phyloP scores from a whole-genome alignment of 805 yeast species.

The Metschnikowia dekortorum region DNA sequence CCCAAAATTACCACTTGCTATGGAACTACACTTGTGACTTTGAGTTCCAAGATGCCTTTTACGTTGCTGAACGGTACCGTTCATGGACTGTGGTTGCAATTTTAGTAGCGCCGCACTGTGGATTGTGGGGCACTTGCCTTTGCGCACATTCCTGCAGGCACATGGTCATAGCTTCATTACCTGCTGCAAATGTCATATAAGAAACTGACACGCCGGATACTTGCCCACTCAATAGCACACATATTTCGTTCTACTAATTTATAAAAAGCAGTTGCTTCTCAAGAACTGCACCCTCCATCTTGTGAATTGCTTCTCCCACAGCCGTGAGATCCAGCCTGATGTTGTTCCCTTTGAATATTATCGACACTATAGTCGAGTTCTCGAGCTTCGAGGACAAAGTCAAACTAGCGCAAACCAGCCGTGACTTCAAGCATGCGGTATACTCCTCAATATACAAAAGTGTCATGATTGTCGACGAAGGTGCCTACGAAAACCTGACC shows the following conservation, averaged over 20 bases:
- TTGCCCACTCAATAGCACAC: not conserved
- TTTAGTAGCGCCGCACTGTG: slow-evolving; percentile 2
- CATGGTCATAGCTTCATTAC: not conserved
- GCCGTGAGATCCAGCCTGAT: not conserved
- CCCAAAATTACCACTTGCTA: no score
- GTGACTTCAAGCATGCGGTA: slow-evolving; percentile 11
- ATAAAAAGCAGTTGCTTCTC: not conserved
- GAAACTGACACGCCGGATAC: not conserved
- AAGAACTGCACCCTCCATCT: not conserved
- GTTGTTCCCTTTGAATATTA: slow-evolving; percentile 13
- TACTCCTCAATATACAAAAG: slow-evolving; percentile 13
- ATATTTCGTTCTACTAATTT: not conserved
- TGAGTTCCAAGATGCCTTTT: not conserved
- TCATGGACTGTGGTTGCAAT: not conserved
- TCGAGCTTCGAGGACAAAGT: slow-evolving; percentile 5
- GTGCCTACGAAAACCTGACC: not conserved
- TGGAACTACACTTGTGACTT: not conserved
- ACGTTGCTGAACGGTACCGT: not conserved
- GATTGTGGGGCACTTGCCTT: slow-evolving; percentile 3
- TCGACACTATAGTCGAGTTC: slow-evolving; percentile 10
- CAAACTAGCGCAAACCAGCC: slow-evolving; percentile 10
- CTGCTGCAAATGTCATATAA: slow-evolving; percentile 2
- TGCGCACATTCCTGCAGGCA: slow-evolving; percentile 1
- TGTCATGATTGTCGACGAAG: slow-evolving; percentile 16
- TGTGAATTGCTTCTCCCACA: not conserved